A percentile compares a stretch with the other conserved stretches of the same genome.
phyloP scores from a whole-genome alignment of 345 rosid genomes.

The Acer saccharum region DNA sequence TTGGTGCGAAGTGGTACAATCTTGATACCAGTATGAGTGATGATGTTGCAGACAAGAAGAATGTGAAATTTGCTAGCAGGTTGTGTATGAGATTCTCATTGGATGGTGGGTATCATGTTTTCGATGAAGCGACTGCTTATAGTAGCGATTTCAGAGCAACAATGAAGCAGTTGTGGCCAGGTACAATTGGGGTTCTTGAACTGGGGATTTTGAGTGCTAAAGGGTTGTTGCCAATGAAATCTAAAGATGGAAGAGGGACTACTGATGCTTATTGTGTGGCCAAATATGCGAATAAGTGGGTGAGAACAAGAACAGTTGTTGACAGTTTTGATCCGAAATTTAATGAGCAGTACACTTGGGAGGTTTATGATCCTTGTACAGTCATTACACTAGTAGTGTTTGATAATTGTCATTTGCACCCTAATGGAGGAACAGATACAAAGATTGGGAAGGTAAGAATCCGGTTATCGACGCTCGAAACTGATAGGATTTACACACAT shows the following conservation, averaged over 20 bases:
- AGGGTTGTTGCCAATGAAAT: conserved; percentile 46
- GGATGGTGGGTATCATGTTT: conserved; percentile 52
- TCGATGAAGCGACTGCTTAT: conserved; percentile 40
- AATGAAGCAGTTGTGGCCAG: conserved; percentile 31
- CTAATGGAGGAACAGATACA: conserved; percentile 33
- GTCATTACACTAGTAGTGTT: conserved; percentile 45
- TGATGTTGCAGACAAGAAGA: conserved; percentile 21
- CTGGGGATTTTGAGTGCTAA: conserved; percentile 46
- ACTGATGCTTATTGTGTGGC: conserved; percentile 58
- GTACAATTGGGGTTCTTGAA: conserved; percentile 40
- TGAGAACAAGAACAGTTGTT: conserved; percentile 39
- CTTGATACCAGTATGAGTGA: conserved; percentile 28
- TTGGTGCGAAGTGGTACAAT: conserved; percentile 29
- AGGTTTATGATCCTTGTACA: conserved; percentile 46
- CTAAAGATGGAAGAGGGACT: conserved; percentile 38
- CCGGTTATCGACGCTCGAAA: conserved; percentile 45
- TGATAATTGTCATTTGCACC: conserved; percentile 37
- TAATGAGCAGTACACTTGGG: conserved; percentile 54
- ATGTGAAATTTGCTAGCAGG: conserved; percentile 33
- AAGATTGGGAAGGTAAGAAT: conserved; percentile 58
- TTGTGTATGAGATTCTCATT: conserved; percentile 35
- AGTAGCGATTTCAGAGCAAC: conserved; percentile 44
- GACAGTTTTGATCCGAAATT: conserved; percentile 41
- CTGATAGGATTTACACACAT: conserved; percentile 43
- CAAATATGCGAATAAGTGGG: conserved; percentile 49